Percentiles rank a stretch among this genome's conserved stretches.
Conservation (phyloP, 2,329 filamentous ascomycete genomes). For the Epichloe bromicola region DNA sequence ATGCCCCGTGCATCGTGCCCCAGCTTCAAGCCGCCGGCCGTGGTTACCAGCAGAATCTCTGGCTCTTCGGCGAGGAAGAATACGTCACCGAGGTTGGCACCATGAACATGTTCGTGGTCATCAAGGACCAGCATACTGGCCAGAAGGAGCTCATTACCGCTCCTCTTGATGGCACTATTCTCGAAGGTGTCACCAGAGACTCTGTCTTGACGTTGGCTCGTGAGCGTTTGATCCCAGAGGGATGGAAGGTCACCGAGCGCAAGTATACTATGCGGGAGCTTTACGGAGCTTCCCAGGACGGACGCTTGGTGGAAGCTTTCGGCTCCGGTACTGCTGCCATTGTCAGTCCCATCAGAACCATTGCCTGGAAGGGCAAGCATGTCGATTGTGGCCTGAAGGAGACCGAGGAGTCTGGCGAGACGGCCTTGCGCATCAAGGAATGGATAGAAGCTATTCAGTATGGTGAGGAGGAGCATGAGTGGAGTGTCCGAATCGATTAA, state of each 20-base stretch:
- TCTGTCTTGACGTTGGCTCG: slow-evolving; percentile 76
- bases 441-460: slow-evolving; percentile 97
- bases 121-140: slow-evolving; percentile 76
- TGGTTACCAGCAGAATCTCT: slow-evolving; percentile 96
- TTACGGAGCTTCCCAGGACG: slow-evolving; percentile 67
- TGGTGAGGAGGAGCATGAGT: slow-evolving; percentile 80
- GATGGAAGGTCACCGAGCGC: slow-evolving; percentile 79
- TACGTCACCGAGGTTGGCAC: slow-evolving; percentile 95
- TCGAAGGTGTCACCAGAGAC: slow-evolving; percentile 89
- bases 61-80: slow-evolving; percentile 92
- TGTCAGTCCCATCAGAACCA: slow-evolving; percentile 78
- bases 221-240: slow-evolving; percentile 70
- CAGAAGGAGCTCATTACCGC: slow-evolving; percentile 90
- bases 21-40: slow-evolving; percentile 83
- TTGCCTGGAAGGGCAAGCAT: slow-evolving; percentile 73
- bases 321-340: slow-evolving; percentile 89
- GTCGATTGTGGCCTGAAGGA: slow-evolving; percentile 75
- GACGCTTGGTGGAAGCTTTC: slow-evolving; percentile 83
- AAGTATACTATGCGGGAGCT: slow-evolving; percentile 88
- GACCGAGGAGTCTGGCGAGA: slow-evolving; percentile 73
- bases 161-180: slow-evolving; percentile 88
- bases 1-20: slow-evolving; percentile 96
- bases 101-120: slow-evolving; percentile 92
- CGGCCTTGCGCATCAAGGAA: slow-evolving; percentile 78
- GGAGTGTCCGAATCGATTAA: slow-evolving; percentile 52